These are phyloP conservation scores for Lipomyces kockii DNA, from an alignment of 805 yeast species.

Conservation along the genomic window DNA sequence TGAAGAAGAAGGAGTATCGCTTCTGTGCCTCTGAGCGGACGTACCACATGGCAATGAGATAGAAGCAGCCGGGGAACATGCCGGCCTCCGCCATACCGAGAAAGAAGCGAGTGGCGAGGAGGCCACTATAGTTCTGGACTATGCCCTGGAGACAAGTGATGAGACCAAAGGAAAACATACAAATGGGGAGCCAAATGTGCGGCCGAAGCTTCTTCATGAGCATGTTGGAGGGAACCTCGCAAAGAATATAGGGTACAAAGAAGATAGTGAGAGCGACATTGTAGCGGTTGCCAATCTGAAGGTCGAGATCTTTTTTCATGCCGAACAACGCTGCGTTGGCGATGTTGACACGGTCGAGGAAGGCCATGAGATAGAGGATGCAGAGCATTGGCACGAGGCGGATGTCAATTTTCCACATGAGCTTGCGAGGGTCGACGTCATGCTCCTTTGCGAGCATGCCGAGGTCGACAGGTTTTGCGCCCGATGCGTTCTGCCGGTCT, in stretches of 20 bases:
- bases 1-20: constrained; percentile 69
- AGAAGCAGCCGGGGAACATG: constrained; percentile 76
- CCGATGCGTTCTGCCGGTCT: neutral
- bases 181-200: constrained; percentile 63
- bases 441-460: constrained; percentile 50
- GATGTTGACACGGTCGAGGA: constrained; percentile 76
- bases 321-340: constrained; percentile 81
- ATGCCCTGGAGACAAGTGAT: constrained; percentile 71
- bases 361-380: constrained; percentile 72
- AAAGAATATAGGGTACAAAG: constrained; percentile 67
- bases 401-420: constrained; percentile 68
- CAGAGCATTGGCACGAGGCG: constrained; percentile 80
- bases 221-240: constrained; percentile 66
- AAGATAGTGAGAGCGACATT: constrained; percentile 69
- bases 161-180: constrained; percentile 67
- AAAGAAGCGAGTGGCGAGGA: constrained; percentile 65
- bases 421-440: constrained; percentile 58
- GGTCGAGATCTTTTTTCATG: constrained; percentile 57
- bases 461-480: constrained; percentile 10
- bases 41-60: constrained; percentile 69
- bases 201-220: constrained; percentile 63
- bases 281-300: constrained; percentile 60
- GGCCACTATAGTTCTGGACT: constrained; percentile 60
- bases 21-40: constrained; percentile 67
- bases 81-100: constrained; percentile 73